These are phyloP conservation scores for Penstemon barbatus DNA, from an alignment of 257 asterid species.

Conservation along the genomic window DNA sequence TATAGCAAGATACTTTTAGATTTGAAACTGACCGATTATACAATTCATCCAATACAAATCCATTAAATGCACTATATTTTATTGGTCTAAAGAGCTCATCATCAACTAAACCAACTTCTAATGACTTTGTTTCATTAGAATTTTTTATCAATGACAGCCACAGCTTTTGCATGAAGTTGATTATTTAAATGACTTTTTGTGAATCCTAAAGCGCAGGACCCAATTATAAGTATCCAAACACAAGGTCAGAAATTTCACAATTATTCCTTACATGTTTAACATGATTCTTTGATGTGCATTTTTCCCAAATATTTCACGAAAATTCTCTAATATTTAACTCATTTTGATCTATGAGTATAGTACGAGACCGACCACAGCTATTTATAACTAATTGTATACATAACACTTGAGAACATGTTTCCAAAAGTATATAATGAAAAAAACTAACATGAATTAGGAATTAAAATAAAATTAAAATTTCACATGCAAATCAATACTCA, in stretches of 20 bases:
- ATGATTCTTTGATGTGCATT: too few species aligned
- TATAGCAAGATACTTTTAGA: neutral
- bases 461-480: conserved; percentile 10
- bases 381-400: too few species aligned
- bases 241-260: neutral
- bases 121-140: neutral
- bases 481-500: conserved; percentile 18
- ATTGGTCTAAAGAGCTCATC: conserved; percentile 1
- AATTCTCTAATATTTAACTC: too few species aligned
- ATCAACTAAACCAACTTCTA: conserved; percentile 12
- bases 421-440: neutral
- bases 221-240: conserved; percentile 5
- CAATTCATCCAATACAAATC: neutral
- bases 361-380: too few species aligned
- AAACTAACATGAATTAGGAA: conserved; percentile 9
- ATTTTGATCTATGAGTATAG: too few species aligned
- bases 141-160: neutral
- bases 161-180: conserved; percentile 1
- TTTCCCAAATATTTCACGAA: too few species aligned
- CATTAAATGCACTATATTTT: neutral
- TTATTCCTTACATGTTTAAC: neutral
- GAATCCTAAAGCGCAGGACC: neutral
- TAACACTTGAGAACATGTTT: too few species aligned
- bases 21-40: neutral
- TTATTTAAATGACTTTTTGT: neutral